A percentile compares a stretch with the other conserved stretches of the same genome.
phyloP scores from a whole-genome alignment of 257 asterid genomes.

The Paraleonurus japonicus region DNA sequence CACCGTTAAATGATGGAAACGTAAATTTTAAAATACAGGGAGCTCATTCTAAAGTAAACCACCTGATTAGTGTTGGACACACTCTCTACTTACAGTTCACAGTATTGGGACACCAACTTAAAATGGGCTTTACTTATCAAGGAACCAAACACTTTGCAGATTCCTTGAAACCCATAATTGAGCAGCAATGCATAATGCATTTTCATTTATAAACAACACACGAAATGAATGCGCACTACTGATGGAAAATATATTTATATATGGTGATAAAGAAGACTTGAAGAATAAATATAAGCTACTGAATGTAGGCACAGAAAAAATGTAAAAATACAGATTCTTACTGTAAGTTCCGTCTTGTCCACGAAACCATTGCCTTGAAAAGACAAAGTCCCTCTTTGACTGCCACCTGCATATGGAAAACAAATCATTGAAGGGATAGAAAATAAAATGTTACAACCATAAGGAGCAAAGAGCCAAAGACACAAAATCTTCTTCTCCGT shows the following conservation, averaged over 20 bases:
- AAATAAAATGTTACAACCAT: slow-evolving; percentile 21
- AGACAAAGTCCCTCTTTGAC: slow-evolving; percentile 83
- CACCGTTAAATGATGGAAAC: slow-evolving; percentile 3
- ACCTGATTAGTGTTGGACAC: slow-evolving; percentile 8
- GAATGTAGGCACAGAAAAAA: background rate
- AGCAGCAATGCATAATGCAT: slow-evolving; percentile 5
- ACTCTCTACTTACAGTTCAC: slow-evolving; percentile 8
- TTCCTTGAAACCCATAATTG: slow-evolving; percentile 12
- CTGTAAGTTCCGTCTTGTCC: slow-evolving; percentile 99
- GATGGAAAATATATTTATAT: background rate
- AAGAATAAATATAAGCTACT: slow-evolving; percentile 17
- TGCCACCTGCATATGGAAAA: slow-evolving; percentile 72
- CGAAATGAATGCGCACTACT: slow-evolving; percentile 3
- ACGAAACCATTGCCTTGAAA: slow-evolving; percentile 96
- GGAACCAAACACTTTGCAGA: background rate
- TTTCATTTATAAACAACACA: slow-evolving; percentile 4
- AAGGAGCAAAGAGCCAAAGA: slow-evolving; percentile 28
- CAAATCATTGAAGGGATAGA: slow-evolving; percentile 8
- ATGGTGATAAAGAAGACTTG: slow-evolving; percentile 17
- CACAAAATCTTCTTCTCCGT: background rate
- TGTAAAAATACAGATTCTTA: slow-evolving; percentile 38
- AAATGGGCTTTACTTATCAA: background rate
- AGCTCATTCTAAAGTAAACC: background rate
- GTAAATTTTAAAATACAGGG: background rate
- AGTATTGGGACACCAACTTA: slow-evolving; percentile 18